Evolutionary conservation across 2,329 filamentous ascomycete species (phyloP).

Genomic region (Aureobasidium uvarum): DNA sequence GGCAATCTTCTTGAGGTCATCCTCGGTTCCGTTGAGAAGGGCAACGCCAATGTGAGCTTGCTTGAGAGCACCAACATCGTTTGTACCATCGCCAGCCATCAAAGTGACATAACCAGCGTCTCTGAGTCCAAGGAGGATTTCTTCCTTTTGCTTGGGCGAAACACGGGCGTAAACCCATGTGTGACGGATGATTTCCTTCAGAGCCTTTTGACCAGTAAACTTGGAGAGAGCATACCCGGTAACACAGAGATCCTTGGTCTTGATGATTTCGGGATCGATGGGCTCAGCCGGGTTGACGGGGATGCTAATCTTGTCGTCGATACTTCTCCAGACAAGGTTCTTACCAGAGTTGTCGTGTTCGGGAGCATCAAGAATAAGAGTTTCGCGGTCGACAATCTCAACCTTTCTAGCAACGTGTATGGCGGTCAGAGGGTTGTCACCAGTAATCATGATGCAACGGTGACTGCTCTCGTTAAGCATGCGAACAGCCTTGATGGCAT

Average conservation of each 20-base stretch:
- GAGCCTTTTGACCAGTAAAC: constrained; percentile 76
- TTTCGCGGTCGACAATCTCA: constrained; percentile 94
- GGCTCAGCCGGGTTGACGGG: constrained; percentile 79
- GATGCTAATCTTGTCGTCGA: constrained; percentile 85
- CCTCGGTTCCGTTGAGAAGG: constrained; percentile 87
- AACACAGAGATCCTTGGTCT: constrained; percentile 87
- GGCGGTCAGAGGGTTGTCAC: constrained; percentile 94
- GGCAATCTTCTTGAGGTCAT: constrained; percentile 86
- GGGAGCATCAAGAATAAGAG: constrained; percentile 90
- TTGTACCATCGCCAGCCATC: constrained; percentile 98
- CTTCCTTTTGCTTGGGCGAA: constrained; percentile 97
- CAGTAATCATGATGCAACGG: constrained; percentile 98
- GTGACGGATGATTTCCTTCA: constrained; percentile 75
- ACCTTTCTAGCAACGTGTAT: constrained; percentile 94
- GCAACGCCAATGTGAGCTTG: constrained; percentile 97
- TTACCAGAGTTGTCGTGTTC: constrained; percentile 81
- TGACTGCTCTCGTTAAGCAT: constrained; percentile 99
- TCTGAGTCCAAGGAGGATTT: constrained; percentile 94
- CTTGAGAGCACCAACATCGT: constrained; percentile 96
- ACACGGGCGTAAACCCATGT: constrained; percentile 98
- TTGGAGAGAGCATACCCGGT: constrained; percentile 92
- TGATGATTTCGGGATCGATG: constrained; percentile 76
- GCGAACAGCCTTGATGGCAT: constrained; percentile 87
- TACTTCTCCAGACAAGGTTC: constrained; percentile 87
- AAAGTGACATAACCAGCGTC: constrained; percentile 96